Conservation (phyloP, 2,329 filamentous ascomycete genomes). For the Blastomyces silverae region DNA sequence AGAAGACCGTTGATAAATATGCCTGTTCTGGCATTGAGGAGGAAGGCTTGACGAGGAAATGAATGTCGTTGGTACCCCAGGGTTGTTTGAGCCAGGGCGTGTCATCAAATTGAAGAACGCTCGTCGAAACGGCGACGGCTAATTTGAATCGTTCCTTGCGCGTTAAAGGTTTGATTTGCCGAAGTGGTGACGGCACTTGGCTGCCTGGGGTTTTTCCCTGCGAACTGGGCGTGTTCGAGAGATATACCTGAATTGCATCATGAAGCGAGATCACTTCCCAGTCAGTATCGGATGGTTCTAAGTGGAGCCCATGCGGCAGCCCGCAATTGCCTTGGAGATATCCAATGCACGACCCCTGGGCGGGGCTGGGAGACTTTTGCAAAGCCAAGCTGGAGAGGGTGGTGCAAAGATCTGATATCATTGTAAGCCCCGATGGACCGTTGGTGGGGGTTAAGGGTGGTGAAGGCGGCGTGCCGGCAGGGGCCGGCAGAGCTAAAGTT, state of each 20-base stretch:
- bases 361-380: neutral
- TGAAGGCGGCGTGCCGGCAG: neutral
- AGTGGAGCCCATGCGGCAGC: neutral
- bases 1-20: neutral
- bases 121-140: conserved; percentile 22
- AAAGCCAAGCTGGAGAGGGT: neutral
- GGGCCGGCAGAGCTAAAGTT: neutral
- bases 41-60: conserved; percentile 14
- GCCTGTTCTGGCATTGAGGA: conserved; percentile 3
- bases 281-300: neutral
- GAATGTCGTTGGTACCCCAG: conserved; percentile 21
- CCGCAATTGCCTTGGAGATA: neutral
- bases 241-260: neutral
- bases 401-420: conserved; percentile 10
- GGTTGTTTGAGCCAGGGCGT: conserved; percentile 20
- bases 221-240: neutral
- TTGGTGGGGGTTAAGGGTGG: neutral
- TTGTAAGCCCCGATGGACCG: neutral
- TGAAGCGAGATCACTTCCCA: conserved; percentile 3
- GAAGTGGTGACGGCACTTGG: neutral
- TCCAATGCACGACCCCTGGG: neutral
- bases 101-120: conserved; percentile 21
- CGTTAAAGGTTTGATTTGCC: conserved; percentile 5
- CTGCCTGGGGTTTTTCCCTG: neutral
- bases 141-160: conserved; percentile 19